phyloP scores from a whole-genome alignment of 345 rosid species.

The Arabis alpina region DNA sequence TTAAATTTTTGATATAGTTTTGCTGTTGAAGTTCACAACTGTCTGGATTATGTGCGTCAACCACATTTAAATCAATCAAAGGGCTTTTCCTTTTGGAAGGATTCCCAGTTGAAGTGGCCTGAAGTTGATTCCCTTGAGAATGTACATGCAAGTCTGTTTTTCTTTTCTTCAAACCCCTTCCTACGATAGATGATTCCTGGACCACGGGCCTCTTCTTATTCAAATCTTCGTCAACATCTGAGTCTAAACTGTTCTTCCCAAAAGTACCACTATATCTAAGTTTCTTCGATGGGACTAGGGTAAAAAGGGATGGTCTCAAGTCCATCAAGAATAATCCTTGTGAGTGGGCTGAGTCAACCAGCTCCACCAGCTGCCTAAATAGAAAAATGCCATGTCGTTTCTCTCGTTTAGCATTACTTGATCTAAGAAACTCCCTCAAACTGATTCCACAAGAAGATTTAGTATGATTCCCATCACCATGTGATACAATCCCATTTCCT shows the following conservation, averaged over 20 bases:
- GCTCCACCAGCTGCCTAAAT: conserved; percentile 70
- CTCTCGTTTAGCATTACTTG: conserved; percentile 47
- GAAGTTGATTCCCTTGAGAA: conserved; percentile 37
- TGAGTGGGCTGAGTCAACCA: conserved; percentile 67
- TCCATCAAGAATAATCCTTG: conserved; percentile 64
- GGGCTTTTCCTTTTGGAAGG: conserved; percentile 40
- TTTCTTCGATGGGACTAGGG: conserved; percentile 51
- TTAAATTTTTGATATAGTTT: conserved; percentile 32
- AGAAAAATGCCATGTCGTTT: conserved; percentile 51
- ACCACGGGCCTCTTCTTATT: conserved; percentile 50
- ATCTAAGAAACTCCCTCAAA: conserved; percentile 68
- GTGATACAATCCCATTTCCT: conserved; percentile 34
- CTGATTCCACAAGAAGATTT: conserved; percentile 45
- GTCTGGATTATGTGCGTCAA: conserved; percentile 42
- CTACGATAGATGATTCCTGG: conserved; percentile 36
- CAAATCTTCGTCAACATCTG: conserved; percentile 41
- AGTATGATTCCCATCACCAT: conserved; percentile 42
- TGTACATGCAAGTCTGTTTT: conserved; percentile 39
- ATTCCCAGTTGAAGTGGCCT: conserved; percentile 38
- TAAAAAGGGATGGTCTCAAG: conserved; percentile 59
- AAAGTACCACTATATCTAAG: conserved; percentile 58
- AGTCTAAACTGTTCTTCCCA: conserved; percentile 42
- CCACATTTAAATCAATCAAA: conserved; percentile 31
- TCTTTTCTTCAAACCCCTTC: conserved; percentile 50
- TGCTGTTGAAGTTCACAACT: conserved; percentile 43